Percentiles rank a stretch among this genome's conserved stretches.
Conservation (phyloP, 148 eudicot genomes). For the Rhododendron kiyosumense region DNA sequence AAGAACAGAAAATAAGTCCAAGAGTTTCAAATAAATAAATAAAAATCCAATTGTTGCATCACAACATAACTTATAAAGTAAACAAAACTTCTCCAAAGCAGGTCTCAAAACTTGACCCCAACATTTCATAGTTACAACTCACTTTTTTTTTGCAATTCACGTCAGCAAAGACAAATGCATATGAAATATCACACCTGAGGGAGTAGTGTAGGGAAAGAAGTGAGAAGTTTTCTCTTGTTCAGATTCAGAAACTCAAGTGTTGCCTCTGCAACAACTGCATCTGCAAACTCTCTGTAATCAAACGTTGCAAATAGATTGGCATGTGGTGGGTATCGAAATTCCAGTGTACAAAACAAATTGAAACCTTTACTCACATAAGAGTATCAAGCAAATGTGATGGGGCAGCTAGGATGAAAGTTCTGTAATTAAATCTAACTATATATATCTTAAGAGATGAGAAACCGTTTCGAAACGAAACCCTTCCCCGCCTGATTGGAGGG, state of each 20-base stretch:
- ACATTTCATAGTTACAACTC: not conserved
- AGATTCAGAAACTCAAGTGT: slow-evolving; percentile 65
- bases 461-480: not conserved
- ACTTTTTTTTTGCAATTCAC: not conserved
- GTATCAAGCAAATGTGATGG: not conserved
- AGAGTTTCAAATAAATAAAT: too few species aligned
- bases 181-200: slow-evolving; percentile 59
- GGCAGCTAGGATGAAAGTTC: not conserved
- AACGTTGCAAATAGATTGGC: slow-evolving; percentile 15
- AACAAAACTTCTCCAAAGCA: not conserved
- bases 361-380: not conserved
- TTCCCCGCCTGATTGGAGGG: not conserved
- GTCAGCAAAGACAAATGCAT: not conserved
- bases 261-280: slow-evolving; percentile 82
- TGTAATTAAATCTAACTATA: not conserved
- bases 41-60: not conserved
- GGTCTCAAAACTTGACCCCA: not conserved
- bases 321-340: not conserved
- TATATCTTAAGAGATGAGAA: not conserved
- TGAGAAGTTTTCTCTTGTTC: slow-evolving; percentile 61
- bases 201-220: slow-evolving; percentile 65
- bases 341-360: not conserved
- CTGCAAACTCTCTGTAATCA: slow-evolving; percentile 90
- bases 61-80: not conserved
- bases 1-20: not conserved